Percentiles rank a stretch among this genome's conserved stretches.
These are phyloP conservation scores for Talaromyces albobiverticillius DNA, from an alignment of 2,329 filamentous ascomycete genomes.

Conservation along the genomic window DNA sequence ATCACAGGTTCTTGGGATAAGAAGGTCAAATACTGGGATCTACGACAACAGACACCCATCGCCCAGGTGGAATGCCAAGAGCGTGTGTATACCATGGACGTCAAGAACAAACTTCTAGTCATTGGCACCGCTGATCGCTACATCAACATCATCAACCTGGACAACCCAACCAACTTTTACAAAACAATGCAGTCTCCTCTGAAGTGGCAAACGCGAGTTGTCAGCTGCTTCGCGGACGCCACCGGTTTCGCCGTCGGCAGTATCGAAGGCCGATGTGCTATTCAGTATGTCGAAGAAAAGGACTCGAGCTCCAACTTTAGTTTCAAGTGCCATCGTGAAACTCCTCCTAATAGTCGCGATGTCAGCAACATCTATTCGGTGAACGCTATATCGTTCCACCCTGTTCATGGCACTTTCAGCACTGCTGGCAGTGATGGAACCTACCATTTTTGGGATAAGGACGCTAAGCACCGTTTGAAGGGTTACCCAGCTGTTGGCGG, in stretches of 20 bases:
- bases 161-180: conserved; percentile 85
- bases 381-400: conserved; percentile 97
- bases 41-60: conserved; percentile 48
- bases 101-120: conserved; percentile 82
- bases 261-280: conserved; percentile 95
- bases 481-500: conserved; percentile 83
- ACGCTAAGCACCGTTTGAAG: conserved; percentile 83
- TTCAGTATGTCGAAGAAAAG: conserved; percentile 97
- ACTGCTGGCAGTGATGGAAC: conserved; percentile 94
- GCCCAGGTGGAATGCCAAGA: conserved; percentile 49
- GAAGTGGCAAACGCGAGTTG: conserved; percentile 96
- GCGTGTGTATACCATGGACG: conserved; percentile 80
- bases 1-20: conserved; percentile 73
- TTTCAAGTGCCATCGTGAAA: conserved; percentile 96
- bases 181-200: conserved; percentile 94
- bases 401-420: conserved; percentile 94
- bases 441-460: conserved; percentile 77
- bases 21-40: conserved; percentile 58
- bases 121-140: conserved; percentile 91
- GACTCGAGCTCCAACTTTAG: conserved; percentile 91
- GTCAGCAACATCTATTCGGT: conserved; percentile 88
- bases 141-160: conserved; percentile 91
- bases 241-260: conserved; percentile 91
- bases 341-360: conserved; percentile 61
- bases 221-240: conserved; percentile 91